These are phyloP conservation scores for Microcos paniculata DNA, from an alignment of 345 rosid species.

Conservation along the genomic window DNA sequence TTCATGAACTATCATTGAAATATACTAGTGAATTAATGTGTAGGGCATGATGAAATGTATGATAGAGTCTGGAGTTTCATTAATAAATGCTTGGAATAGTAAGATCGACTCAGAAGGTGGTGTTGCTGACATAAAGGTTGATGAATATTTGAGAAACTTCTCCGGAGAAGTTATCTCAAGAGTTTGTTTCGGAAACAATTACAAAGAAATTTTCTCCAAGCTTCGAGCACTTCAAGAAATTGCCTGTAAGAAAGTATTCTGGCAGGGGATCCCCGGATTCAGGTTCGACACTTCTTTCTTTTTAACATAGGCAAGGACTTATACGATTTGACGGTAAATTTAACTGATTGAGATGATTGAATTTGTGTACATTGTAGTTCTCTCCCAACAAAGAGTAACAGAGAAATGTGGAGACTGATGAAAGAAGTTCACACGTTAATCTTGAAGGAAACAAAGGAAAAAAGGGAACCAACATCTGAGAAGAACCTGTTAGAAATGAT, in stretches of 20 bases:
- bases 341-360: not conserved
- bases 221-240: constrained; percentile 56
- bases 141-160: constrained; percentile 42
- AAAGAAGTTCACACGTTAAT: constrained; percentile 36
- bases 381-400: constrained; percentile 22
- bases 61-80: constrained; percentile 22
- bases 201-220: constrained; percentile 55
- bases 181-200: constrained; percentile 62
- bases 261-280: constrained; percentile 29
- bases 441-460: constrained; percentile 37
- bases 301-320: too few relatives aligned
- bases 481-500: constrained; percentile 37
- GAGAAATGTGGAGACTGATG: constrained; percentile 31
- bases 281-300: constrained; percentile 18
- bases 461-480: constrained; percentile 19
- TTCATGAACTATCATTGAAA: too few relatives aligned
- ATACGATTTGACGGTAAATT: not conserved
- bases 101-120: constrained; percentile 15
- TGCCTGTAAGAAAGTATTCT: constrained; percentile 38
- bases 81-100: constrained; percentile 31
- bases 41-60: constrained; percentile 44
- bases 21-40: too few relatives aligned
- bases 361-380: constrained; percentile 6
- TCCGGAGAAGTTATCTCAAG: constrained; percentile 67
- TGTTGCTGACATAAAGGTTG: constrained; percentile 26